A percentile compares a stretch with the other conserved stretches of the same genome.
phyloP scores from a whole-genome alignment of 371 early-diverging fungal species.

The Pancytospora philotis region DNA sequence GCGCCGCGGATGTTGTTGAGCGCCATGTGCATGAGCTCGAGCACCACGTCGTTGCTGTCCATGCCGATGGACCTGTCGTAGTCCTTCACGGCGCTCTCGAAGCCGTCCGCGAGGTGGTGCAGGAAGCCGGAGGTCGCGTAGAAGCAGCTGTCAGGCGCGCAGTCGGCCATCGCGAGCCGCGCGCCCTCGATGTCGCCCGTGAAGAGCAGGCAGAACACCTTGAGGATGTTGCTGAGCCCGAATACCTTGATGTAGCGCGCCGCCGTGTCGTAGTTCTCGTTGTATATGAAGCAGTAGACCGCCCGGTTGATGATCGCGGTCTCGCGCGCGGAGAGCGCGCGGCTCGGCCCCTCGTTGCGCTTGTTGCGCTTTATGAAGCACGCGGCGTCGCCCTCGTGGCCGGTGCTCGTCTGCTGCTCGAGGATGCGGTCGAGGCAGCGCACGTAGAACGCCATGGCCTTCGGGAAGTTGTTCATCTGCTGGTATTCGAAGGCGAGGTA shows the following conservation, averaged over 20 bases:
- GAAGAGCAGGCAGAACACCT: slow-evolving; percentile 41
- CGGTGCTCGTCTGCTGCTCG: not conserved
- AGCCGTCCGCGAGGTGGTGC: slow-evolving; percentile 33
- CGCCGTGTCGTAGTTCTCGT: slow-evolving; percentile 44
- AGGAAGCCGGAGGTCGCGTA: slow-evolving; percentile 45
- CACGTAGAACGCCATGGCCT: slow-evolving; percentile 38
- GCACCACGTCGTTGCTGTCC: slow-evolving; percentile 15
- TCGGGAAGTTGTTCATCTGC: slow-evolving; percentile 32
- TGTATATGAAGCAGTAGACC: slow-evolving; percentile 35
- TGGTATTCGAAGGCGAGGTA: slow-evolving; percentile 48
- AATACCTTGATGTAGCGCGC: slow-evolving; percentile 3
- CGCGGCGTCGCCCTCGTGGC: not conserved
- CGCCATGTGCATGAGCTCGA: slow-evolving; percentile 34
- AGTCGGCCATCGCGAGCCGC: slow-evolving; percentile 13
- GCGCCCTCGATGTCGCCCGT: slow-evolving; percentile 38
- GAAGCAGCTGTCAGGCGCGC: slow-evolving; percentile 32
- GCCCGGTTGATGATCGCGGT: slow-evolving; percentile 14
- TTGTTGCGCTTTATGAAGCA: not conserved
- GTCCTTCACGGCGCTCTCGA: slow-evolving; percentile 33
- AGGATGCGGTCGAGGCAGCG: not conserved
- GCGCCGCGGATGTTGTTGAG: slow-evolving; percentile 19
- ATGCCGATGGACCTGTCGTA: slow-evolving; percentile 30
- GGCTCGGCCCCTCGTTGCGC: not conserved
- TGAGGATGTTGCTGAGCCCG: slow-evolving; percentile 26
- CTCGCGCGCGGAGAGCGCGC: not conserved